A percentile compares a stretch with the other conserved stretches of the same genome.
Conservation (phyloP, 1,284 basidiomycete species). For the Grifola frondosa region DNA sequence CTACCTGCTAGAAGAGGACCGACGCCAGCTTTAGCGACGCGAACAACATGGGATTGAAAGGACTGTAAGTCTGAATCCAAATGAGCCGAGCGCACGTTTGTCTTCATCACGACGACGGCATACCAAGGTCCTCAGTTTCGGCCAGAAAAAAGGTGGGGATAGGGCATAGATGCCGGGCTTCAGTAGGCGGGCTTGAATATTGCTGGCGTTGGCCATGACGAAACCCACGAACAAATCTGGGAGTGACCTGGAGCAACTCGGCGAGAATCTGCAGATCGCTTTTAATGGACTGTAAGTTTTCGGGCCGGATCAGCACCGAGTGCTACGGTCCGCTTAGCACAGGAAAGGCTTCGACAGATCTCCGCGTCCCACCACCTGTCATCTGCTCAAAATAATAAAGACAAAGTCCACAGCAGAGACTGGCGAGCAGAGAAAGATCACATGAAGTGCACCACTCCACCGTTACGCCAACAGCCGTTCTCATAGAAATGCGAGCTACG, state of each 20-base stretch:
- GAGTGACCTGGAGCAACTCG: too few relatives aligned
- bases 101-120: constrained; percentile 23
- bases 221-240: too few relatives aligned
- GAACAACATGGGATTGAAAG: constrained; percentile 74
- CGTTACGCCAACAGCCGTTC: too few relatives aligned
- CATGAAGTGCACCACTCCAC: too few relatives aligned
- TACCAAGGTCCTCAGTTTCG: constrained; percentile 80
- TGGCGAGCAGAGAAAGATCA: too few relatives aligned
- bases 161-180: constrained; percentile 82
- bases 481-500: too few relatives aligned
- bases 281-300: background rate
- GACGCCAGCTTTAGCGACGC: constrained; percentile 71
- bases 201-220: constrained; percentile 18
- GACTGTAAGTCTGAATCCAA: constrained; percentile 61
- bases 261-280: constrained; percentile 11
- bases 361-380: too few relatives aligned
- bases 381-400: too few relatives aligned
- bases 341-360: too few relatives aligned
- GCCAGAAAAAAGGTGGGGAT: constrained; percentile 82
- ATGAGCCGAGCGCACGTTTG: background rate
- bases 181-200: constrained; percentile 62
- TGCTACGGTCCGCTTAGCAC: too few relatives aligned
- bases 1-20: constrained; percentile 78
- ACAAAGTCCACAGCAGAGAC: too few relatives aligned
- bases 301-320: background rate